Evolutionary conservation across 2,329 filamentous ascomycete species (phyloP), one percentile per base, ranked within the genome.

Genomic region (Nothophoma quercina): DNA sequence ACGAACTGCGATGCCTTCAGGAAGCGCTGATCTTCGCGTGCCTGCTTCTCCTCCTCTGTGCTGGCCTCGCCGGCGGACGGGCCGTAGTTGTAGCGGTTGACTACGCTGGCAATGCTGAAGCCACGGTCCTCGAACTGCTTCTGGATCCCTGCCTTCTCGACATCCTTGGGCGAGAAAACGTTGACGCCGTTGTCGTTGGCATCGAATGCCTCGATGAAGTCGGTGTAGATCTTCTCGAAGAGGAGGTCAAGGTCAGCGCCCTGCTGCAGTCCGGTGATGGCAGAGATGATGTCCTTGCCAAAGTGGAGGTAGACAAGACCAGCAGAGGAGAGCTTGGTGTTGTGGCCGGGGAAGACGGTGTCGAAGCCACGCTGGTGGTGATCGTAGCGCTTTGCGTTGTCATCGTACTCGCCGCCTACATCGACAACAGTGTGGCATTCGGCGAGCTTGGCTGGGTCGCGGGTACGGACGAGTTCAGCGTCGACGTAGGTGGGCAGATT

Each of bases 271-370:
- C 81, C 82, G 8, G 88, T 84, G 48, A 85, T 80, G 42, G 85
- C 79, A 2, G 89, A 85, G 66, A 99, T 87, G 71, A 98, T 91
- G 51, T 86, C 84, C 65, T 86, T 88, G 64, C 95, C 95, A 75
- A 96, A 98, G 81, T 98, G 93, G 83, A 96, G 85, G 81, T 95
- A 99, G 26, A 99, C 91, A 18, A 99, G 84, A 1, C 95, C 95
- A 0, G 95, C 95, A 55, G 91, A 96, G 49, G 90, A 96, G 51
- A 99, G 88, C 82, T 96, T 97, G 60, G 95, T 99, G 46, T 78
- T 74, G 69, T 89, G 89, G 55, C 85, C 85, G 16, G 93, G 92
- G 78, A 99, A 99, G 38, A 88, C 91, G 51, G 89, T 88, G 54
- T 78, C 77, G 81, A 99, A 99, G 70, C 87, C 88, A 60, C 93